Evolutionary conservation across 1,284 basidiomycete genomes (phyloP).

Genomic region (Puccinia horiana): DNA sequence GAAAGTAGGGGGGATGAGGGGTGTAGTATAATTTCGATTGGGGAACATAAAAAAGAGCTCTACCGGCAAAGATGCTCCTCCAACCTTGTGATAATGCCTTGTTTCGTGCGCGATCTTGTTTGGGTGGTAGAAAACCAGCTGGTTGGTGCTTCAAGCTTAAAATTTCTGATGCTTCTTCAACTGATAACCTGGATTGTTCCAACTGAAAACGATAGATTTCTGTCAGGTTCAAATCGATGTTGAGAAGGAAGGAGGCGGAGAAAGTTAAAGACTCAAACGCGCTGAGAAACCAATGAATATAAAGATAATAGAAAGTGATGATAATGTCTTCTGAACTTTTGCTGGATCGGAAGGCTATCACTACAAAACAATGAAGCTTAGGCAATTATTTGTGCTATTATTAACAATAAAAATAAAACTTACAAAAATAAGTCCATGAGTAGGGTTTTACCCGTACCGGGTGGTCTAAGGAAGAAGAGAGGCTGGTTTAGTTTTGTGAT

Average conservation of each 20-base stretch:
- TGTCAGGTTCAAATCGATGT: not conserved
- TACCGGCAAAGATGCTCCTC: conserved; percentile 43
- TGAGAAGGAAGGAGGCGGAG: not conserved
- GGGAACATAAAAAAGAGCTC: not conserved
- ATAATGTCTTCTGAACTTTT: conserved; percentile 70
- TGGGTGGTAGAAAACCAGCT: conserved; percentile 60
- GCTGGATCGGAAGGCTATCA: conserved; percentile 59
- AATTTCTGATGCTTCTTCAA: conserved; percentile 54
- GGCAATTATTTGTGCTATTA: not conserved
- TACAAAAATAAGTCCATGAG: conserved; percentile 70
- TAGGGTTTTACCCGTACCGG: conserved; percentile 63
- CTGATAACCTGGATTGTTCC: conserved; percentile 51
- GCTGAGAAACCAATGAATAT: conserved; percentile 68
- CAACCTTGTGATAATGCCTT: conserved; percentile 39
- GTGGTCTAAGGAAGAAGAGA: not conserved
- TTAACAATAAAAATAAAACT: not conserved
- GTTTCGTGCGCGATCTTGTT: conserved; percentile 53
- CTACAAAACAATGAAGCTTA: not conserved
- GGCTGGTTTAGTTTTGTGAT: not conserved
- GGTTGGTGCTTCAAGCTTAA: conserved; percentile 53
- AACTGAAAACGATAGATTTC: not conserved
- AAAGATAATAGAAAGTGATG: conserved; percentile 70
- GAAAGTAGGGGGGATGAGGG: conserved; percentile 56
- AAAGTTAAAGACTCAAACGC: conserved; percentile 60
- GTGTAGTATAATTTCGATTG: conserved; percentile 58